These are phyloP conservation scores for Tulasnella sp. DNA, from an alignment of 768 basidiomycete genomes.

Conservation along the genomic window DNA sequence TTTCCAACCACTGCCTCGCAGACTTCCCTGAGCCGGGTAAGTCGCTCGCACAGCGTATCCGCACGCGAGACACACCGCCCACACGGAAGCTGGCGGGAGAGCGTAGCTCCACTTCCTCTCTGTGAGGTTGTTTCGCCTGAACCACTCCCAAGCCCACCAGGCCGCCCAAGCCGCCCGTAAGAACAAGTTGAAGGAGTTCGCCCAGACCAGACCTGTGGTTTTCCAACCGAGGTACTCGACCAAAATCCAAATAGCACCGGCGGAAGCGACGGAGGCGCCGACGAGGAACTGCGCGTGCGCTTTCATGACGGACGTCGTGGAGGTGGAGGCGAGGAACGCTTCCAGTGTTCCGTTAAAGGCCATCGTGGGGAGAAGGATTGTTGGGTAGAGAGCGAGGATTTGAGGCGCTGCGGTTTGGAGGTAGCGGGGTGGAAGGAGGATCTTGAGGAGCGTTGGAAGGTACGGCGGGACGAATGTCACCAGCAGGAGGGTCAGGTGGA, in stretches of 20 bases:
- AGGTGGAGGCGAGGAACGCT: slow-evolving; percentile 77
- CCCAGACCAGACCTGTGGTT: slow-evolving; percentile 62
- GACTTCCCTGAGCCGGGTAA: not conserved
- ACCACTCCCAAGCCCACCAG: not conserved
- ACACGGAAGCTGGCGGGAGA: not conserved
- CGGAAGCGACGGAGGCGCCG: slow-evolving; percentile 59
- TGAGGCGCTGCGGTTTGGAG: slow-evolving; percentile 61
- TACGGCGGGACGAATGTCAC: slow-evolving; percentile 66
- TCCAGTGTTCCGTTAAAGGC: slow-evolving; percentile 87
- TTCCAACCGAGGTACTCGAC: slow-evolving; percentile 36
- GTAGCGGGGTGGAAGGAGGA: slow-evolving; percentile 53
- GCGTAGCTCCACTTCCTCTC: not conserved
- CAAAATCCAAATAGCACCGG: slow-evolving; percentile 37
- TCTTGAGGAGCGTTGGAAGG: slow-evolving; percentile 50
- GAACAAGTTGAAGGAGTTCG: slow-evolving; percentile 57
- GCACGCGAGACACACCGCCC: not conserved
- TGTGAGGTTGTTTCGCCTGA: not conserved
- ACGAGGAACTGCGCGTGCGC: slow-evolving; percentile 67
- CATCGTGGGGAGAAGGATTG: slow-evolving; percentile 73
- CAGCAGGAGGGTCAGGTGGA: slow-evolving; percentile 59
- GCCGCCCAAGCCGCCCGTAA: slow-evolving; percentile 35
- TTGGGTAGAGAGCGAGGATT: slow-evolving; percentile 70
- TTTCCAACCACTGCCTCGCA: not conserved
- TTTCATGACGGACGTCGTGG: slow-evolving; percentile 52
- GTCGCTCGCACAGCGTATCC: not conserved